Base-by-base conservation (phyloP, 371 early-diverging fungal species). In the Mucor circinelloides region DNA sequence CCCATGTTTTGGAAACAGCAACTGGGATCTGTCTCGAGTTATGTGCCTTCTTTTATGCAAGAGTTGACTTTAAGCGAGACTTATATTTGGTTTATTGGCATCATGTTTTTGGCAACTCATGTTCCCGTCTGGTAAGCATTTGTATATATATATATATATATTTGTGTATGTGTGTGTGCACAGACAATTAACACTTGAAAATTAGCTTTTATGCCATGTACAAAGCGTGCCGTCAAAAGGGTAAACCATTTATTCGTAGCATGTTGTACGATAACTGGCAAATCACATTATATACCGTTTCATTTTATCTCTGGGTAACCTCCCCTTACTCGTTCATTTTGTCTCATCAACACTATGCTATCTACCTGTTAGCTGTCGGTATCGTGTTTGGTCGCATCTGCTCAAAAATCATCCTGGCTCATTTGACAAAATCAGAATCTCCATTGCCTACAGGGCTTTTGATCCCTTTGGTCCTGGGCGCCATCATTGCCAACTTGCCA, bases 351-450 rank as follows among this genome's bases (percentile, higher is more conserved):
- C 91, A 94, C 63, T 78, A 88, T 56, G 84, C 93, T n/a, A 79
- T 93, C 25, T 94, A 89, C 67, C 79, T 88, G 25, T 63, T 91
- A 23, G 88, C 93, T 4, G 85, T 85, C 17, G 94, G 94, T 31
- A 83, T 94, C 65, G 93, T 89, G 2, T 94, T 95, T 87, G 96
- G 95, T 27, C 87, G 95, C 46, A 93, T 95, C 73, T 93, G 93
- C 42, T 91, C 94, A 70, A 91, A 93, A 71, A 94, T 96, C 66
- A 95, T 96, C 58, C 73, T 95, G 69, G 92, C 94, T 12, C 95
- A 96, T 65, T 84, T 96, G 30, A 93, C 93, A 30, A 92, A 93
- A 75, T 84, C 83, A 64, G 79, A 80, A 19, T 95, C 90, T 75
- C 96, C 95, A 34, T 81, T 82, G 63, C 93, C 87, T 74, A 92